phyloP scores from a whole-genome alignment of 805 yeast genomes.

The Komagataella kurtzmanii region DNA sequence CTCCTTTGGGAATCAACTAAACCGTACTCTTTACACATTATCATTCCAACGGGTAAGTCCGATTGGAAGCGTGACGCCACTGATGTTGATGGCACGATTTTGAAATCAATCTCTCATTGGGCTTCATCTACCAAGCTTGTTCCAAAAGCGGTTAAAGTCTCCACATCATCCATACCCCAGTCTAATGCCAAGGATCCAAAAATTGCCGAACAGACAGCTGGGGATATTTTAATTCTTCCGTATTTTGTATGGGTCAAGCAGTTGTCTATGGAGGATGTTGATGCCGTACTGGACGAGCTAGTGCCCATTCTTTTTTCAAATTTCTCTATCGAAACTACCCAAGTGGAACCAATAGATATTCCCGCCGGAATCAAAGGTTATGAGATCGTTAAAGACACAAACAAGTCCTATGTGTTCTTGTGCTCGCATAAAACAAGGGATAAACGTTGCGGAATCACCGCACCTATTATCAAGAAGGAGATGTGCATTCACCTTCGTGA shows the following conservation, averaged over 20 bases:
- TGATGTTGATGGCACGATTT: conserved; percentile 18
- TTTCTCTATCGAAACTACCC: neutral
- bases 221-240: conserved; percentile 60
- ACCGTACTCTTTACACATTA: conserved; percentile 55
- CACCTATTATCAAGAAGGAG: conserved; percentile 76
- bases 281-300: conserved; percentile 26
- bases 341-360: conserved; percentile 7
- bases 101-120: conserved; percentile 12
- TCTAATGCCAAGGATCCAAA: conserved; percentile 28
- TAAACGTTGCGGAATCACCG: conserved; percentile 87
- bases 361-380: conserved; percentile 16
- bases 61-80: conserved; percentile 80
- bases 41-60: conserved; percentile 71
- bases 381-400: conserved; percentile 22
- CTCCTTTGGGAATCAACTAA: conserved; percentile 61
- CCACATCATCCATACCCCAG: conserved; percentile 31
- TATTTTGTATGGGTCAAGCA: conserved; percentile 58
- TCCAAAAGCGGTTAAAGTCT: conserved; percentile 27
- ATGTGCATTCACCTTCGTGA: conserved; percentile 64
- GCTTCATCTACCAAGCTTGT: conserved; percentile 10
- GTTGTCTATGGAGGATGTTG: conserved; percentile 28
- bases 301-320: conserved; percentile 25
- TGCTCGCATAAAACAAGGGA: conserved; percentile 91
- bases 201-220: conserved; percentile 27
- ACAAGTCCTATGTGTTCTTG: conserved; percentile 43